Base-by-base conservation (phyloP, 371 early-diverging fungal species). In the Apophysomyces ossiformis region DNA sequence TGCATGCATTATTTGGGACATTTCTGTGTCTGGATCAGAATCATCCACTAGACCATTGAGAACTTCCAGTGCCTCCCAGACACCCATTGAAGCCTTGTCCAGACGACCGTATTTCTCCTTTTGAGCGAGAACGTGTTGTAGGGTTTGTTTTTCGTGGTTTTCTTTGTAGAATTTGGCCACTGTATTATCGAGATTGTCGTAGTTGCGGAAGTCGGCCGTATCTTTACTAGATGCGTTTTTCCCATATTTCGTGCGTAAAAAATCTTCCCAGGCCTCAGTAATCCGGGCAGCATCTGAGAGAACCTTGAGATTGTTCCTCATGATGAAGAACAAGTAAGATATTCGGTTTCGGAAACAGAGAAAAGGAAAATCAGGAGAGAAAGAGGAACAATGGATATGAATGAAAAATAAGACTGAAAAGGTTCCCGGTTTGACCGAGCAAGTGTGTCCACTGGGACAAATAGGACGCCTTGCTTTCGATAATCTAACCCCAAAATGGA, bases 51-150 rank as follows among this genome's bases (percentile, higher is more conserved):
- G 58, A 0, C 68, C 69, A 67, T 87, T 74, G 59, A 87, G 61
- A 11, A 82, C 37, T 56, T 87, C 82, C 37, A 87, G 43, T 0
- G 75, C 85, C 39, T 85, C 78, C 88, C 88, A 87, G 16, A 87
- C 71, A 37, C 83, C 68, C 76, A 84, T 76, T 36, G 64, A 44
- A 4, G 69, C 70, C 58, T 79, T 71, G 26, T 74, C 71, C 9
- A 81, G 43, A 4, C 64, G 37, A 0, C 59, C 56, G 46, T 81
- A 84, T 13, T 70, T 68, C 21, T 61, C 57, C 60, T 81, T 83
- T 57, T 73, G 66, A 0, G 58, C 62, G 18, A 81, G 35, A 0
- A 84, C 85, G 60, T 75, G 77, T 0, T 57, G 60, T 32, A 82
- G 39, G 2, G 81, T 77, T 68, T 84, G 84, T 13, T 80, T 76